phyloP scores from a whole-genome alignment of 2,329 filamentous ascomycete species.

The Cladosporium austrohemisphaericum region DNA sequence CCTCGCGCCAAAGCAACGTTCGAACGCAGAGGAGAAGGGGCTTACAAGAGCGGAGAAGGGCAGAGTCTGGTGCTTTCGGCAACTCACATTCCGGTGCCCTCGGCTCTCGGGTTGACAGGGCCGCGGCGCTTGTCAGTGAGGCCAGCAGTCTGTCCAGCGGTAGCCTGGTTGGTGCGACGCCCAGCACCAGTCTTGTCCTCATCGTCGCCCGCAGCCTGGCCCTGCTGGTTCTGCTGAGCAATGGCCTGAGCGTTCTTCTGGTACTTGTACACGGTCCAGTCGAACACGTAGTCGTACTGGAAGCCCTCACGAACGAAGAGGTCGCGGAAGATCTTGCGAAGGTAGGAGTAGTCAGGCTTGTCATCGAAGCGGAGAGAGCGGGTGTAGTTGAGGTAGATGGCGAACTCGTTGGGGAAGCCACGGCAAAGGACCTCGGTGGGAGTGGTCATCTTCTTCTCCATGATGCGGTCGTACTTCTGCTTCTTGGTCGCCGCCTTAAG shows the following conservation, averaged over 20 bases:
- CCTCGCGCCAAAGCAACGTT: constrained; percentile 68
- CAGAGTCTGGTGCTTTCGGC: constrained; percentile 46
- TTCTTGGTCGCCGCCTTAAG: constrained; percentile 98
- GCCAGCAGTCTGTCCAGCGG: constrained; percentile 57
- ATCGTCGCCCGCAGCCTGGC: constrained; percentile 56
- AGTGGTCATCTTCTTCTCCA: constrained; percentile 99
- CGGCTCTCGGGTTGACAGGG: constrained; percentile 73
- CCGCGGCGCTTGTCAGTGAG: constrained; percentile 67
- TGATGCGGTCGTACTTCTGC: constrained; percentile 99
- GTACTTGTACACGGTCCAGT: constrained; percentile 99
- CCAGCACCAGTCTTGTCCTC: constrained; percentile 70
- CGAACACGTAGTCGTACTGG: constrained; percentile 99
- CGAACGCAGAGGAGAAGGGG: constrained; percentile 79
- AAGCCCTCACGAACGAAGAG: constrained; percentile 98
- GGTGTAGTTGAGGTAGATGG: constrained; percentile 99
- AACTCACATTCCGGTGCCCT: constrained; percentile 97
- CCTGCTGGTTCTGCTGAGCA: constrained; percentile 69
- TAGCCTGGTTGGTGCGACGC: constrained; percentile 60
- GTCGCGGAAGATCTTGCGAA: constrained; percentile 99
- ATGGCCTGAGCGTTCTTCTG: constrained; percentile 98
- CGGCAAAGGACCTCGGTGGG: constrained; percentile 97
- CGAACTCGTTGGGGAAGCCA: constrained; percentile 98
- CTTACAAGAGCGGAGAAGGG: constrained; percentile 62
- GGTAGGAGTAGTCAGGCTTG: constrained; percentile 99
- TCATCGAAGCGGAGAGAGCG: constrained; percentile 98